A percentile compares a stretch with the other conserved stretches of the same genome.
These are phyloP conservation scores for Paraconiothyrium brasiliense DNA, from an alignment of 2,329 filamentous ascomycete genomes.

Conservation along the genomic window DNA sequence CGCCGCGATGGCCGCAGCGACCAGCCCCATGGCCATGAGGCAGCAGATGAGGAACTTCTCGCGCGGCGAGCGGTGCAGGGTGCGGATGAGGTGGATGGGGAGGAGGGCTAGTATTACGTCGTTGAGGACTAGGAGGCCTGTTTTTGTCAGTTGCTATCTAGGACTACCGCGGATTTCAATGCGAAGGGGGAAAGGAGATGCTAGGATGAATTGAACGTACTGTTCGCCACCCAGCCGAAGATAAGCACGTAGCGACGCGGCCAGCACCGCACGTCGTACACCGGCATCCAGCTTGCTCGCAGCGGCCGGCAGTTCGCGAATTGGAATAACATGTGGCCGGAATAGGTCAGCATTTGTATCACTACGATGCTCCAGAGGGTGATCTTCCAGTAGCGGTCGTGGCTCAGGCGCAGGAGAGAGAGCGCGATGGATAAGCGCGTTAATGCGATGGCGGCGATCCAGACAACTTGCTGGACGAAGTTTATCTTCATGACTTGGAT, in stretches of 20 bases:
- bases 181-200: neutral
- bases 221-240: slow-evolving; percentile 15
- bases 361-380: slow-evolving; percentile 5
- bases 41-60: slow-evolving; percentile 18
- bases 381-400: neutral
- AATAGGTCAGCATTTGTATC: neutral
- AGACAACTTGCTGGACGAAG: slow-evolving; percentile 14
- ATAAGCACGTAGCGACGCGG: slow-evolving; percentile 10
- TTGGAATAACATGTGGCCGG: slow-evolving; percentile 11
- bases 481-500: slow-evolving; percentile 7
- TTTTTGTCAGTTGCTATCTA: neutral
- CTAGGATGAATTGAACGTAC: neutral
- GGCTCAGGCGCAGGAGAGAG: slow-evolving; percentile 14
- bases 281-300: slow-evolving; percentile 10
- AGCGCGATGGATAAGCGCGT: slow-evolving; percentile 13
- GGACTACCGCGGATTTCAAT: neutral
- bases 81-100: slow-evolving; percentile 17
- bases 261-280: slow-evolving; percentile 18
- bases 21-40: slow-evolving; percentile 18
- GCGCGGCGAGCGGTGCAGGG: slow-evolving; percentile 11
- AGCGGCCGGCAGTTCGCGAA: slow-evolving; percentile 13
- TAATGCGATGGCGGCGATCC: slow-evolving; percentile 16
- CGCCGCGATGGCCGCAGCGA: slow-evolving; percentile 14
- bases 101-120: slow-evolving; percentile 16
- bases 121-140: slow-evolving; percentile 6